Evolutionary conservation across 75 land plant species (phyloP).

Genomic region (Pinus taeda): DNA sequence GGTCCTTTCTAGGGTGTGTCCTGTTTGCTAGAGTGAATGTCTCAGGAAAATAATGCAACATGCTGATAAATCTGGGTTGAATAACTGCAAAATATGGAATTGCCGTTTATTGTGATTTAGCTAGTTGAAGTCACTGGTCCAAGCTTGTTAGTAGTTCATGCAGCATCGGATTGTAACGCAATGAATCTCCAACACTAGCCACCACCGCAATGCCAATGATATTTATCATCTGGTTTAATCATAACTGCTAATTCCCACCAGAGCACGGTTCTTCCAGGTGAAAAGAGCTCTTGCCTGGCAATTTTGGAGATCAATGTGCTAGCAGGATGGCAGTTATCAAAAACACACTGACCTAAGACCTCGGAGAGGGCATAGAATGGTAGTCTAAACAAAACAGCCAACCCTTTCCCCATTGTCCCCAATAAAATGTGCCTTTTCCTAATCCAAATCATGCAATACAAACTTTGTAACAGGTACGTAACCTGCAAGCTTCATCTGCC

Average conservation of each 20-base stretch:
- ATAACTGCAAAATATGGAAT: background rate
- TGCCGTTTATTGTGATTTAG: background rate
- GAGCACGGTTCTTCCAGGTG: background rate
- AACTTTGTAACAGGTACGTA: background rate
- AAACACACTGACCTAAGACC: background rate
- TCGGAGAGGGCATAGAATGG: background rate
- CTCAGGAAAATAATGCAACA: too few relatives aligned
- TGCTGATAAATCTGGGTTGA: too few relatives aligned
- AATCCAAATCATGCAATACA: background rate
- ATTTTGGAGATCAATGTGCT: background rate
- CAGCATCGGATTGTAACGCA: background rate
- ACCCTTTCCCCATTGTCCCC: too few relatives aligned
- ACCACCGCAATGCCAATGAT: slow-evolving; percentile 1
- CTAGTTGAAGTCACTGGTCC: background rate
- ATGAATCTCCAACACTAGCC: background rate
- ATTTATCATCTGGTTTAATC: slow-evolving; percentile 1
- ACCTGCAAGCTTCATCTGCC: background rate
- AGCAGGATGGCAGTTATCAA: background rate
- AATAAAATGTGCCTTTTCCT: background rate
- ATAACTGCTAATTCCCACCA: background rate
- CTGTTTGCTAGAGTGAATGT: too few relatives aligned
- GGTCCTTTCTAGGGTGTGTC: too few relatives aligned
- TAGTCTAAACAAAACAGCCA: background rate
- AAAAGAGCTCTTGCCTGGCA: background rate
- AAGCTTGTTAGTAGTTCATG: background rate